phyloP scores from a whole-genome alignment of 164 flowering plant species.

The Vitis rotundifolia region DNA sequence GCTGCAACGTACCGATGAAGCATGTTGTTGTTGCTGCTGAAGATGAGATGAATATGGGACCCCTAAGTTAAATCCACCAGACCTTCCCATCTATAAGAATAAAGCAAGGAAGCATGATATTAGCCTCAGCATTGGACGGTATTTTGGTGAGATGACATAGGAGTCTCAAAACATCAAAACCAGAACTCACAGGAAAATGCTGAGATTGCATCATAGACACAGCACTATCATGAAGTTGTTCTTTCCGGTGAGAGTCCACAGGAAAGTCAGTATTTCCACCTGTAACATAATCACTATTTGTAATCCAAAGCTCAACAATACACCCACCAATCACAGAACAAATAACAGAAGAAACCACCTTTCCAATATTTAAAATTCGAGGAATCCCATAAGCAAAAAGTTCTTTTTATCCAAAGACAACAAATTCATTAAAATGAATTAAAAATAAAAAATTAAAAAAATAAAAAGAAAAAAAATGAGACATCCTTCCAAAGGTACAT shows the following conservation, averaged over 20 bases:
- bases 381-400: no score
- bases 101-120: not conserved
- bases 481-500: no score
- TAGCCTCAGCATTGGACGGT: not conserved
- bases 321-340: not conserved
- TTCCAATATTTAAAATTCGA: no score
- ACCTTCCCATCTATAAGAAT: slow-evolving; percentile 60
- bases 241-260: slow-evolving; percentile 86
- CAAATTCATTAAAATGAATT: no score
- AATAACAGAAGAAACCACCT: not conserved
- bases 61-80: slow-evolving; percentile 80
- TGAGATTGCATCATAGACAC: slow-evolving; percentile 85
- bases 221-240: slow-evolving; percentile 75
- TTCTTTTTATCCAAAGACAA: no score
- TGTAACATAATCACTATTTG: slow-evolving; percentile 17
- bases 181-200: slow-evolving; percentile 67
- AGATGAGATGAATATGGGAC: slow-evolving; percentile 77
- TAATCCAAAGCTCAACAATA: not conserved
- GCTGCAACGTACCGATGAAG: slow-evolving; percentile 62
- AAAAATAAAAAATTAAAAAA: no score
- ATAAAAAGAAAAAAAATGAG: no score
- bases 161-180: not conserved
- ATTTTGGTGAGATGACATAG: not conserved
- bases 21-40: slow-evolving; percentile 70
- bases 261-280: slow-evolving; percentile 73